Evolutionary conservation across 306 rosid species (phyloP).

Genomic region (Gastrolobium villosum): DNA sequence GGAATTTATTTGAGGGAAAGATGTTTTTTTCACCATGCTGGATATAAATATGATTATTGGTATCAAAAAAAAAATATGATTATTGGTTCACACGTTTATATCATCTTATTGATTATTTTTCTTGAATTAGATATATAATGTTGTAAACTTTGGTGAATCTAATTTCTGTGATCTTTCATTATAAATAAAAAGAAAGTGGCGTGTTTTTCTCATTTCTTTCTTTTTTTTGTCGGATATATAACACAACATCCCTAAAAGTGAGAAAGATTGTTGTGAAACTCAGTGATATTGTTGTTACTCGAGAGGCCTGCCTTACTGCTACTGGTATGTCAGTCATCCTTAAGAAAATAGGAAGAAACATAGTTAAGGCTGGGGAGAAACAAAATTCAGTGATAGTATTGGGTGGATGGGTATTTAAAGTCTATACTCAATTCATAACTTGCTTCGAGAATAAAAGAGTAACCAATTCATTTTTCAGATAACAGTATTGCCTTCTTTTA

Average conservation of each 20-base stretch:
- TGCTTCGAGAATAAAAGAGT: constrained; percentile 81
- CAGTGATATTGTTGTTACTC: constrained; percentile 81
- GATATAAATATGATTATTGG: constrained; percentile 9
- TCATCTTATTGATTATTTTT: constrained; percentile 9
- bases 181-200: not conserved
- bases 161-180: not conserved
- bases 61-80: constrained; percentile 4
- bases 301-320: constrained; percentile 90
- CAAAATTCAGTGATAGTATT: constrained; percentile 82
- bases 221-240: constrained; percentile 65
- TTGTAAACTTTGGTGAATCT: constrained; percentile 24
- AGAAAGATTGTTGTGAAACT: constrained; percentile 71
- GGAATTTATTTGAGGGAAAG: constrained; percentile 78
- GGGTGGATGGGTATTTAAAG: constrained; percentile 95
- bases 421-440: constrained; percentile 75
- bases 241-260: constrained; percentile 75
- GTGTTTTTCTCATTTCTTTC: constrained; percentile 13
- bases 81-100: not conserved
- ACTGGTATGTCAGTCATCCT: constrained; percentile 86
- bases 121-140: constrained; percentile 18
- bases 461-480: too few relatives aligned
- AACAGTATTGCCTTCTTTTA: too few relatives aligned
- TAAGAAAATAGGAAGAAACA: constrained; percentile 90
- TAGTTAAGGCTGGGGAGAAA: constrained; percentile 67
- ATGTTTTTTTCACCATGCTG: not conserved